Base-by-base conservation (phyloP, 75 land plant species). In the Pseudotsuga menziesii region DNA sequence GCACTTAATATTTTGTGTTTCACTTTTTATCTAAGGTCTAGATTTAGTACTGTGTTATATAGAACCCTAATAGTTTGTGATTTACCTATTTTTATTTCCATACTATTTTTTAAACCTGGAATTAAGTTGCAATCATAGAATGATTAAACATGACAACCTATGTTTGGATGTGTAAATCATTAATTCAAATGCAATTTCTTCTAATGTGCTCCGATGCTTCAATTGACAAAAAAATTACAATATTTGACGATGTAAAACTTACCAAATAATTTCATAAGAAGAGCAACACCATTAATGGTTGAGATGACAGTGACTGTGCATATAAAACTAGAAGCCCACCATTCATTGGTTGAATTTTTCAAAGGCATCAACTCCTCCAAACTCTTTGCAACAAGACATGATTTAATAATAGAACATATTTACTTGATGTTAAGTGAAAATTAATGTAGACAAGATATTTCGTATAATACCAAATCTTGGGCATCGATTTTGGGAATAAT, bases 221-320 rank as follows among this genome's bases (percentile, higher is more conserved):
- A 41, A 36, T 69, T 67, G 19, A 19, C 8, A 39, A 12, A 69
- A 69, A 1, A 39, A 13, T 39, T 8, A 69, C 25, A 19, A 17
- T 13, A 69, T 61, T 69, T 69, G 11, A 20, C 7, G 39, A 35
- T 0, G 41, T 3, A 69, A 67, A 73, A 63, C 75, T 77, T 88
- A 92, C 99, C 93, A 80, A 96, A 94, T 62, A 90, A 92, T 0
- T 97, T 97, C 36, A 96, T 78, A 64, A 89, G 76, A 83, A 92
- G 82, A n/a, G 99, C 97, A 66, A 87, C 88, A 57, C 83, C 84
- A n/a, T n/a, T n/a, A 52, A 94, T 83, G n/a, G 92, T 83, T 56
- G 99, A 96, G 59, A 86, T 11, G n/a, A 96, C 99, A n/a, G 94
- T 97, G 2, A 66, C 61, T 3, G 97, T 87, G 58, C 98, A 78